Base-by-base conservation (phyloP, 352 stramenopile species). In the Pythium apleroticum region DNA sequence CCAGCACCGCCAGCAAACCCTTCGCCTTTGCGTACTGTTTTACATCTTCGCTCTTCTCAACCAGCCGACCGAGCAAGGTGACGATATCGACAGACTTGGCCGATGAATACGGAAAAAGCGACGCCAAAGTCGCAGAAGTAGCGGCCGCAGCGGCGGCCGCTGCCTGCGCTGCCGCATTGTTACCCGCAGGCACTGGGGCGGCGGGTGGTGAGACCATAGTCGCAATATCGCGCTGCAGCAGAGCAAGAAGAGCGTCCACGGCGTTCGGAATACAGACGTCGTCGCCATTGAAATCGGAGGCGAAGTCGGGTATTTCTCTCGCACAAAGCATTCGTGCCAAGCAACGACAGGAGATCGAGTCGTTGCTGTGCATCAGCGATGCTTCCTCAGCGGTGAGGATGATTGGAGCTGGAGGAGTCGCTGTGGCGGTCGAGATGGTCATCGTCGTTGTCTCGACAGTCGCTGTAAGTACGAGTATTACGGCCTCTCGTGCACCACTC, bases 1-100 rank as follows among this genome's bases (percentile, higher is more conserved):
- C 14, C 4, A 86, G 52, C 2, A 84, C 27, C 0, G 70, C 60
- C 0, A 89, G 37, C 3, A 86, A 15, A 0, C 75, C 77, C 5
- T 72, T 66, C 22, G 48, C 11, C 24, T 84, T 85, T 6, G 71
- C 67, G 14, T 77, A 60, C 1, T 35, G 52, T 64, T 86, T 88
- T 41, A 69, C 86, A 6, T 31, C 57, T 1, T 77, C 72, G 7
- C 68, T 84, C 14, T 58, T 35, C 24, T 86, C 75, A 0, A 85
- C 58, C 66, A 89, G 80, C 15, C 77, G 79, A 8, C 82, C 82
- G 3, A 91, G 53, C 45, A 71, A 75, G 1, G 74, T 77, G 49
- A 89, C 63, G 4, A 88, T 56, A 11, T 52, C 52, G 15, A 84
- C 28, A 15, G 63, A 74, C 22, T 75, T 73, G 14, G 67, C 50